phyloP scores from a whole-genome alignment of 164 flowering plant genomes.

The Hamamelis virginiana region DNA sequence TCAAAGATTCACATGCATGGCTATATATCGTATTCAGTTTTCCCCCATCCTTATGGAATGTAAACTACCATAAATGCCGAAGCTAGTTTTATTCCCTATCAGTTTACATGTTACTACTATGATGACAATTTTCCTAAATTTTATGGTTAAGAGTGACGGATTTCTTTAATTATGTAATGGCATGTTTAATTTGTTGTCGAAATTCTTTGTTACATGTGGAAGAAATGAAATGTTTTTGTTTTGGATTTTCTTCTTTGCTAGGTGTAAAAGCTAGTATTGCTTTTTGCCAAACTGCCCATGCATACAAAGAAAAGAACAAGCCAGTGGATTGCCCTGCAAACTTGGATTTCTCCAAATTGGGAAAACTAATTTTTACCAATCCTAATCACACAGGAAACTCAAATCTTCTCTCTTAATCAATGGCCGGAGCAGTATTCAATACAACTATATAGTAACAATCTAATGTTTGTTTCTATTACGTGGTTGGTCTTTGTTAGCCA shows the following conservation, averaged over 20 bases:
- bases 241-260: neutral
- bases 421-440: too few species aligned
- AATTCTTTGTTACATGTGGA: neutral
- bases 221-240: neutral
- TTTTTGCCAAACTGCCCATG: neutral
- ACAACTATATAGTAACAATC: too few species aligned
- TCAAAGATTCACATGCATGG: too few species aligned
- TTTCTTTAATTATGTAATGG: neutral
- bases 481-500: too few species aligned
- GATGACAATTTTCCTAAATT: neutral
- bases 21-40: neutral
- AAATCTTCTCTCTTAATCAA: neutral
- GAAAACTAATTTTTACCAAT: neutral
- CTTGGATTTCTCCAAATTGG: constrained; percentile 9
- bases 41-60: neutral
- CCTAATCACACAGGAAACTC: neutral
- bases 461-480: too few species aligned
- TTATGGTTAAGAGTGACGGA: neutral
- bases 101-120: neutral
- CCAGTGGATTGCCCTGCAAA: neutral
- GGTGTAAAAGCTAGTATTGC: neutral
- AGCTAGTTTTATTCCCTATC: neutral
- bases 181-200: neutral
- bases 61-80: neutral
- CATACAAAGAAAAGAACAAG: neutral